A percentile compares a stretch with the other conserved stretches of the same genome.
Conservation (phyloP, 2,329 filamentous ascomycete species). For the Tothia fuscella region DNA sequence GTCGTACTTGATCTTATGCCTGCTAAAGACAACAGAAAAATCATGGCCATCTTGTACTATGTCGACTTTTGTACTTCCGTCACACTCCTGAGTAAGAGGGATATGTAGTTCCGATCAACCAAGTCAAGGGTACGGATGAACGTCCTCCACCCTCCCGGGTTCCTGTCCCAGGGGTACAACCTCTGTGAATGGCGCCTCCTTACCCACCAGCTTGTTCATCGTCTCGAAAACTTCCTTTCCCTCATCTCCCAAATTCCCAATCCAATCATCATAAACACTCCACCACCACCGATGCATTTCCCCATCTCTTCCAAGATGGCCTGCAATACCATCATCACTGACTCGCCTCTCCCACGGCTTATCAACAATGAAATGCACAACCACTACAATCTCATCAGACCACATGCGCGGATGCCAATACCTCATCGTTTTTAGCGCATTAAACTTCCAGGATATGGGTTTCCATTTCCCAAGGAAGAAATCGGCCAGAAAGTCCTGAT, state of each 20-base stretch:
- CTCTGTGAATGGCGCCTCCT: too few relatives aligned
- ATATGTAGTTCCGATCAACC: too few relatives aligned
- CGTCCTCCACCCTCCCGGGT: too few relatives aligned
- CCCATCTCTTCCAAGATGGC: slow-evolving; percentile 39
- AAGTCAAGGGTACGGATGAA: too few relatives aligned
- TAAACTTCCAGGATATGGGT: slow-evolving; percentile 37
- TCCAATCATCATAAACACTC: slow-evolving; percentile 33
- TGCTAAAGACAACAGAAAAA: too few relatives aligned
- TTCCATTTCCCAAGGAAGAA: slow-evolving; percentile 35
- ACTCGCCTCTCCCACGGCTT: slow-evolving; percentile 41
- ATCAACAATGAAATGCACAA: slow-evolving; percentile 43
- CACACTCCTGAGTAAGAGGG: too few relatives aligned
- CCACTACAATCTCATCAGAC: slow-evolving; percentile 36
- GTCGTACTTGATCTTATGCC: too few relatives aligned
- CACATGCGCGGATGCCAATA: slow-evolving; percentile 42
- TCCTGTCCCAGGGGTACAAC: too few relatives aligned
- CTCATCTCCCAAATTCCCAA: slow-evolving; percentile 16
- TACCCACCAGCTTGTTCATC: too few relatives aligned
- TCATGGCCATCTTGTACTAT: too few relatives aligned
- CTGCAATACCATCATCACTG: slow-evolving; percentile 30
- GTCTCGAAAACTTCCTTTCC: slow-evolving; percentile 12
- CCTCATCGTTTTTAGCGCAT: slow-evolving; percentile 42
- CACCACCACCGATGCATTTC: slow-evolving; percentile 44
- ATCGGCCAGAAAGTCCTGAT: slow-evolving; percentile 41
- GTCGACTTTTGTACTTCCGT: too few relatives aligned